Conservation (phyloP, 2,329 filamentous ascomycete species). For the Acrodontium crateriforme region DNA sequence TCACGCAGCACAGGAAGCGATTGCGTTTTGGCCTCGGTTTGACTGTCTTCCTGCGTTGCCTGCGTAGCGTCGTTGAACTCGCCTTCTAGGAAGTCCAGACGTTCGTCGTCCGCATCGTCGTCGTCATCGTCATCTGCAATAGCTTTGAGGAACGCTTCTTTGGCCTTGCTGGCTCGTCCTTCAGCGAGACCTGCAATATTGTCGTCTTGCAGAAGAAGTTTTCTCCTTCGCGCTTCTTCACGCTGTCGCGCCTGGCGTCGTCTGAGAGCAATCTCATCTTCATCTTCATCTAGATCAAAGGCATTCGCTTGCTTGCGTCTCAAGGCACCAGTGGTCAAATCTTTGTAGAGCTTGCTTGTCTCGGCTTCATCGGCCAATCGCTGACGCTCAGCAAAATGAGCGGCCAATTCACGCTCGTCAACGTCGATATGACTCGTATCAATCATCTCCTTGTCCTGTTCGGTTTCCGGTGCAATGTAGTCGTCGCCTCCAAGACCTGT, state of each 20-base stretch:
- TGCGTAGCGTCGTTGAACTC: conserved; percentile 30
- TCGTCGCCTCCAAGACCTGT: conserved; percentile 88
- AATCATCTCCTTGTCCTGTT: conserved; percentile 74
- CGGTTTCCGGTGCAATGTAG: conserved; percentile 59
- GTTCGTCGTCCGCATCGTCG: conserved; percentile 43
- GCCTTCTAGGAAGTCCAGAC: conserved; percentile 53
- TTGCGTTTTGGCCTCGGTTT: conserved; percentile 2
- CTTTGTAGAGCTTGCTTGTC: conserved; percentile 81
- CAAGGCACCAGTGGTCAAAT: conserved; percentile 78
- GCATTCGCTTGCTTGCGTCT: conserved; percentile 60
- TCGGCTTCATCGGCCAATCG: conserved; percentile 71
- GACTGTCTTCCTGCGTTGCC: conserved; percentile 17
- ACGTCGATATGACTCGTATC: conserved; percentile 64
- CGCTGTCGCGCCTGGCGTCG: conserved; percentile 67
- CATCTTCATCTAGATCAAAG: conserved; percentile 66
- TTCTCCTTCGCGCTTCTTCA: conserved; percentile 84
- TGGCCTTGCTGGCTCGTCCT: conserved; percentile 43
- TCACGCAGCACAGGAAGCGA: conserved; percentile 8
- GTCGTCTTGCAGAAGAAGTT: conserved; percentile 75
- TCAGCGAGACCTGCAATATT: conserved; percentile 65
- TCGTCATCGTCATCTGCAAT: conserved; percentile 66
- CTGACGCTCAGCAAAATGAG: conserved; percentile 72
- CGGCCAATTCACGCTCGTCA: conserved; percentile 69
- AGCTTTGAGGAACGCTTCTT: conserved; percentile 76
- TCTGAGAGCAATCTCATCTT: conserved; percentile 64